These are phyloP conservation scores for Sporothrix brunneoviolacea DNA, from an alignment of 2,329 filamentous ascomycete species.

Conservation along the genomic window DNA sequence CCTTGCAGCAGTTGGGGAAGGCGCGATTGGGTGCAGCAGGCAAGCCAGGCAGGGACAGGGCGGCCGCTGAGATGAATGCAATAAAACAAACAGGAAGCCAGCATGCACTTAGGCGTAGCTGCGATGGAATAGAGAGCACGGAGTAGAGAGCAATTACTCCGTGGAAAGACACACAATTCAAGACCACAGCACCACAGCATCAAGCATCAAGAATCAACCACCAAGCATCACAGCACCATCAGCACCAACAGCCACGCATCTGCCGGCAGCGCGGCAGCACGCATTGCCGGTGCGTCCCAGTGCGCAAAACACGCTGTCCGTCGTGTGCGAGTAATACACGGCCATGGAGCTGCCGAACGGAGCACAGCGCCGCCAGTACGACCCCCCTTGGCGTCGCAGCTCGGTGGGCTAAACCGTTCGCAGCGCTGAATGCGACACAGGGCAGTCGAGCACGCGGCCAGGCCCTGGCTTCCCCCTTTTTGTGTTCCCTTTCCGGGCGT, in stretches of 20 bases:
- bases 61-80: no score
- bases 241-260: neutral
- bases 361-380: neutral
- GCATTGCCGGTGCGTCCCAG: neutral
- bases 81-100: conserved; percentile 2
- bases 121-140: no score
- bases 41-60: no score
- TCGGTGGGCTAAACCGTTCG: neutral
- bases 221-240: neutral
- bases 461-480: neutral
- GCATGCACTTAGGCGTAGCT: neutral
- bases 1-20: neutral
- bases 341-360: neutral
- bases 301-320: neutral
- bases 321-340: neutral
- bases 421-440: neutral
- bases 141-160: neutral
- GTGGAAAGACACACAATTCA: neutral
- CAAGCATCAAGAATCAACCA: no score
- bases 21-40: neutral
- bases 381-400: conserved; percentile 2
- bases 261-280: neutral
- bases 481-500: no score
- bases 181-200: no score
- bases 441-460: neutral